Conservation (phyloP, 78 protist species). For the Dictyostelium capitatum region DNA sequence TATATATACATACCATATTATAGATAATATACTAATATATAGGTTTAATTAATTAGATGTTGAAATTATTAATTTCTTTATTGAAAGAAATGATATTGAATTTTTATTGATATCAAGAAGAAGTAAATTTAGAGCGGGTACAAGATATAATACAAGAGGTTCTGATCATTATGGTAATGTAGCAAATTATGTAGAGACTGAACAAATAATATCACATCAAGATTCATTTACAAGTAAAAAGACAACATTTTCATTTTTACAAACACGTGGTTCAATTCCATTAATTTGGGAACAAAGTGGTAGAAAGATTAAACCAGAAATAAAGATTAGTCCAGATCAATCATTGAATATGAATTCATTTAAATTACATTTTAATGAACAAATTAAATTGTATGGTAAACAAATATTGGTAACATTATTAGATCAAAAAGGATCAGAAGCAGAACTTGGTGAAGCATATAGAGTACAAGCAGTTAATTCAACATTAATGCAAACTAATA, state of each 20-base stretch:
- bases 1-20: not conserved
- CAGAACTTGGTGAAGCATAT: conserved; percentile 59
- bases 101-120: conserved; percentile 71
- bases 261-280: conserved; percentile 82
- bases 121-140: conserved; percentile 76
- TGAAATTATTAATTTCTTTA: conserved; percentile 31
- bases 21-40: conserved; percentile 3
- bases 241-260: conserved; percentile 64
- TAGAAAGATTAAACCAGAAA: conserved; percentile 63
- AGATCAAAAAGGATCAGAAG: conserved; percentile 84
- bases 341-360: conserved; percentile 12
- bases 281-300: conserved; percentile 78
- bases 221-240: not conserved
- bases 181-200: conserved; percentile 85
- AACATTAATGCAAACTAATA: not conserved
- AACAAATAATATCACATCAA: conserved; percentile 60
- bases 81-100: conserved; percentile 17
- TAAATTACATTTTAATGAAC: conserved; percentile 66
- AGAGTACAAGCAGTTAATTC: not conserved
- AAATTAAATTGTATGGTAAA: conserved; percentile 59
- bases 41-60: conserved; percentile 19
- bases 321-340: conserved; percentile 25
- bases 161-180: conserved; percentile 74
- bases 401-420: conserved; percentile 59
- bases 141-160: conserved; percentile 81